Conservation (phyloP, 176 grass and related monocot genomes). For the Eleusine indica region DNA sequence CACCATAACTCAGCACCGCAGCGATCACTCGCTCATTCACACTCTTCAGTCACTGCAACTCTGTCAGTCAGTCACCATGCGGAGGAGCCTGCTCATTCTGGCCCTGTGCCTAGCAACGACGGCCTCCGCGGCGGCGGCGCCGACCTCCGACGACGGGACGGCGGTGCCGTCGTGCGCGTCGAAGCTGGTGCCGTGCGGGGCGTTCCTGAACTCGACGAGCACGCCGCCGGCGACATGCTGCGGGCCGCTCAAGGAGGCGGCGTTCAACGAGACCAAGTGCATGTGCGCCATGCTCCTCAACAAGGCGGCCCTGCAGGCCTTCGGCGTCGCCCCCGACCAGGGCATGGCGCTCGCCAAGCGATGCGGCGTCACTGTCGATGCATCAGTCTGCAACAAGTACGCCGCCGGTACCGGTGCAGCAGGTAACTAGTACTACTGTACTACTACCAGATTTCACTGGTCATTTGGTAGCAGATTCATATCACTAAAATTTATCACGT, state of each 20-base stretch:
- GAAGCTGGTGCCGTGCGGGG: slow-evolving; percentile 52
- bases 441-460: too few species aligned
- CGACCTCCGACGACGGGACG: neutral
- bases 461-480: neutral
- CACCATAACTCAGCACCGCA: too few species aligned
- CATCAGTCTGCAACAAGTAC: slow-evolving; percentile 54
- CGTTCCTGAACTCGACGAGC: slow-evolving; percentile 62
- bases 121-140: neutral
- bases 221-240: slow-evolving; percentile 63
- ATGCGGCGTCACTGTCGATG: slow-evolving; percentile 58
- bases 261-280: slow-evolving; percentile 61
- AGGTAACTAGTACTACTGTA: too few species aligned
- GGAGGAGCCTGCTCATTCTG: neutral
- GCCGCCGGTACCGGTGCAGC: slow-evolving; percentile 1
- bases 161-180: slow-evolving; percentile 59
- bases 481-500: too few species aligned
- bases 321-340: slow-evolving; percentile 51
- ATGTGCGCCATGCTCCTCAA: slow-evolving; percentile 63
- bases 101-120: neutral
- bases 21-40: neutral
- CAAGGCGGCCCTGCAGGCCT: slow-evolving; percentile 57
- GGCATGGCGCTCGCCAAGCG: slow-evolving; percentile 60
- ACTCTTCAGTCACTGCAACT: neutral
- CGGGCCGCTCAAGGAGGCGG: slow-evolving; percentile 61
- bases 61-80: neutral